These are phyloP conservation scores for Aegilops sharonensis DNA, from an alignment of 176 grass and related monocot genomes.

Conservation along the genomic window DNA sequence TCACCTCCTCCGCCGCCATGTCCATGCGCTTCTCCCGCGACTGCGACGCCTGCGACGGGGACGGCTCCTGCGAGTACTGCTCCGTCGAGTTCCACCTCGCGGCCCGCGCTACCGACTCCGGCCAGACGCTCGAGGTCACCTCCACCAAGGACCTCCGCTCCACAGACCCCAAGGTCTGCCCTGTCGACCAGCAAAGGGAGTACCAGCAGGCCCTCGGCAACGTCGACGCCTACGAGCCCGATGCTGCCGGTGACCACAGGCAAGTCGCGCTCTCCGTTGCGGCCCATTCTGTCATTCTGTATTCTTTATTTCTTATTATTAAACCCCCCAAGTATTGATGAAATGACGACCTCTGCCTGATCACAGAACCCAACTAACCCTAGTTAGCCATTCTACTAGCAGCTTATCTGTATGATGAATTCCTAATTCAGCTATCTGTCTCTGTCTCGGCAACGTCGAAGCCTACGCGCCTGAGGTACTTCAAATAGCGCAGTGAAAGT, in stretches of 20 bases:
- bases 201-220: constrained; percentile 36
- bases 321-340: not conserved
- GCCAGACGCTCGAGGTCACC: constrained; percentile 93
- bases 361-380: not conserved
- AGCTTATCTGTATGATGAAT: not conserved
- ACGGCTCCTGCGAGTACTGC: constrained; percentile 88
- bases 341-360: not conserved
- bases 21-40: constrained; percentile 95
- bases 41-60: constrained; percentile 90
- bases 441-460: no score
- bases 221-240: constrained; percentile 30
- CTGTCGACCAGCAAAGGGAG: constrained; percentile 47
- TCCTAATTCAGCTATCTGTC: not conserved
- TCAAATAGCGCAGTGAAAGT: no score
- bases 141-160: constrained; percentile 67
- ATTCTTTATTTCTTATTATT: not conserved
- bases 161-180: constrained; percentile 57
- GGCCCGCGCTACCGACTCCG: constrained; percentile 67
- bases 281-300: not conserved
- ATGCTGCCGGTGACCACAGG: constrained; percentile 43
- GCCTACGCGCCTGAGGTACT: no score
- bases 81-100: constrained; percentile 88
- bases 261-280: not conserved
- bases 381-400: not conserved
- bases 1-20: constrained; percentile 84